These are phyloP conservation scores for Peterozyma toletana DNA, from an alignment of 805 yeast species.

Conservation along the genomic window DNA sequence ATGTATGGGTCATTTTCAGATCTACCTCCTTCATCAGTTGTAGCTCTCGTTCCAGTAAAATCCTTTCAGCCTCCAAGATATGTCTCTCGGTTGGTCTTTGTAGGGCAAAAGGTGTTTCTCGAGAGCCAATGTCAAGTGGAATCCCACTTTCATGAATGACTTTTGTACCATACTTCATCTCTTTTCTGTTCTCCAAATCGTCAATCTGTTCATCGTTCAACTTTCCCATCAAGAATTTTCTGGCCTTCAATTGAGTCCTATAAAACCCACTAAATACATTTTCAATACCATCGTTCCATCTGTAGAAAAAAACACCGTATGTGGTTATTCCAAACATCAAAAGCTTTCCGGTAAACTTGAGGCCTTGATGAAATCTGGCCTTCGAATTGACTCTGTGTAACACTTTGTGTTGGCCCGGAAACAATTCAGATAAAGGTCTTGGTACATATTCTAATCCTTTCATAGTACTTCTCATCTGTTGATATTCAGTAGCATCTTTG, in stretches of 20 bases:
- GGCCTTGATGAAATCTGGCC: conserved; percentile 50
- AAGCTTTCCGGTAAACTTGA: conserved; percentile 46
- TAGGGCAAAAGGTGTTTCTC: conserved; percentile 41
- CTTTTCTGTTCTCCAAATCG: conserved; percentile 47
- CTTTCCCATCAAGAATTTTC: conserved; percentile 46
- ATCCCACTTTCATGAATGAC: neutral
- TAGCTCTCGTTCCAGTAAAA: conserved; percentile 61
- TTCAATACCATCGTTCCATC: conserved; percentile 84
- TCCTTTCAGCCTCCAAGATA: conserved; percentile 65
- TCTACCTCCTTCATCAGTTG: neutral
- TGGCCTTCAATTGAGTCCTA: conserved; percentile 47
- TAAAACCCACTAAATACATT: conserved; percentile 66
- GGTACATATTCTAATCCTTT: conserved; percentile 69
- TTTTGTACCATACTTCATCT: conserved; percentile 28
- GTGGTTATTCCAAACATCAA: conserved; percentile 41
- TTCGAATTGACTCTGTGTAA: conserved; percentile 51
- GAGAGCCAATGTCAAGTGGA: neutral
- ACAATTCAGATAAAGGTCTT: conserved; percentile 63
- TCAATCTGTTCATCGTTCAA: conserved; percentile 53
- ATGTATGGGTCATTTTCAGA: too few species aligned
- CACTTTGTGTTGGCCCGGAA: conserved; percentile 75
- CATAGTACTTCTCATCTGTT: conserved; percentile 68
- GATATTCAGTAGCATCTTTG: conserved; percentile 57
- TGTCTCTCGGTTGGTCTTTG: conserved; percentile 70
- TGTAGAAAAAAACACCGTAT: conserved; percentile 63